Percentiles rank a stretch among this genome's conserved stretches.
Conservation (phyloP, 169 alveolate genomes). For the Plasmodium yoelii region DNA sequence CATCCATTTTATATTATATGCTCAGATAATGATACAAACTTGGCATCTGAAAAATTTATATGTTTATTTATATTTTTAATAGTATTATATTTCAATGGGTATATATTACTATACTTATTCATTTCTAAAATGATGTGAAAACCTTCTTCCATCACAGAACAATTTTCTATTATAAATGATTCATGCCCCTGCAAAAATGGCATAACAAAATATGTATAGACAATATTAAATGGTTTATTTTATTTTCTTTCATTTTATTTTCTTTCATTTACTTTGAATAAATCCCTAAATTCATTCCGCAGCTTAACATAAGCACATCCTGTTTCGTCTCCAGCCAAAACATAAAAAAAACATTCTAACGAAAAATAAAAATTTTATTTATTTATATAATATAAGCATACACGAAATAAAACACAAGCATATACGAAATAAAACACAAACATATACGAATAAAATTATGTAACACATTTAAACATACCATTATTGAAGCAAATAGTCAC, state of each 20-base stretch:
- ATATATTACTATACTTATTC: slow-evolving; percentile 55
- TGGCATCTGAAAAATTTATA: slow-evolving; percentile 54
- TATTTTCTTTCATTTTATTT: neutral
- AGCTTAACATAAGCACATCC: slow-evolving; percentile 63
- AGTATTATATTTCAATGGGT: slow-evolving; percentile 26
- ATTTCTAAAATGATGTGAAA: slow-evolving; percentile 37
- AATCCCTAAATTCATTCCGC: slow-evolving; percentile 11
- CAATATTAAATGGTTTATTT: too few species aligned
- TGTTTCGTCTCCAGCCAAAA: slow-evolving; percentile 63
- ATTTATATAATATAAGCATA: neutral
- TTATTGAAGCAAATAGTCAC: neutral
- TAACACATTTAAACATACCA: slow-evolving; percentile 13
- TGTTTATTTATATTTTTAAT: slow-evolving; percentile 34
- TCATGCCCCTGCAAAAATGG: slow-evolving; percentile 11
- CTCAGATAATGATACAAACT: slow-evolving; percentile 35
- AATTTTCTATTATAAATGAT: slow-evolving; percentile 33
- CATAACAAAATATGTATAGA: slow-evolving; percentile 8
- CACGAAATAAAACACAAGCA: neutral
- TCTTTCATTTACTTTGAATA: slow-evolving; percentile 18
- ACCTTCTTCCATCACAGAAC: slow-evolving; percentile 26
- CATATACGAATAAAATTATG: neutral
- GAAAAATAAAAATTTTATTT: slow-evolving; percentile 2
- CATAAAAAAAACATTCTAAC: slow-evolving; percentile 22
- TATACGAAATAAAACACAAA: neutral
- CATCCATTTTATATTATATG: neutral